A percentile compares a stretch with the other conserved stretches of the same genome.
Conservation (phyloP, 306 rosid species). For the Dryas alaskensis region DNA sequence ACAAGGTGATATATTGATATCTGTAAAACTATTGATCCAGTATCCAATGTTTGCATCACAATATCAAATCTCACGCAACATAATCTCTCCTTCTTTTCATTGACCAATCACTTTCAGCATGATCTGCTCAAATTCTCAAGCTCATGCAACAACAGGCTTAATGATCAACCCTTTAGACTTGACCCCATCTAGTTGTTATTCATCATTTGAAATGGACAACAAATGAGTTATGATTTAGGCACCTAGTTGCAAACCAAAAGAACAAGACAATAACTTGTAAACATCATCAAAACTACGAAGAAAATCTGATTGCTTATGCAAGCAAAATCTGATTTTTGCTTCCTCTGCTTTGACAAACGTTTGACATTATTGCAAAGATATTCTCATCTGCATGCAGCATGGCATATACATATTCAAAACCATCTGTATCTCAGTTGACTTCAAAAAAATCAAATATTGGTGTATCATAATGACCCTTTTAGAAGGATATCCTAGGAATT, state of each 20-base stretch:
- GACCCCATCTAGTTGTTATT: no score
- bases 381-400: no score
- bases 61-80: neutral
- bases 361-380: no score
- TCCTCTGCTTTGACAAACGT: neutral
- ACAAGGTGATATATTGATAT: no score
- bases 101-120: no score
- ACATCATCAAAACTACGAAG: neutral
- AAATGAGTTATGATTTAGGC: no score
- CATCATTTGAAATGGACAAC: no score
- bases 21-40: neutral
- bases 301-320: constrained; percentile 1
- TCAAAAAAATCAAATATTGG: neutral
- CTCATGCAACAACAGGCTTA: no score
- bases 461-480: neutral
- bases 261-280: neutral
- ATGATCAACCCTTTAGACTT: no score
- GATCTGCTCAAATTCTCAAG: no score
- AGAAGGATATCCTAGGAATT: neutral
- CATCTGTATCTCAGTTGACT: neutral
- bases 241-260: neutral
- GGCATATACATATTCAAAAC: no score
- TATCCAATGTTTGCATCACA: neutral
- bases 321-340: neutral
- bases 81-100: no score